These are phyloP conservation scores for Emydomyces testavorans DNA, from an alignment of 2,329 filamentous ascomycete species.

Conservation along the genomic window DNA sequence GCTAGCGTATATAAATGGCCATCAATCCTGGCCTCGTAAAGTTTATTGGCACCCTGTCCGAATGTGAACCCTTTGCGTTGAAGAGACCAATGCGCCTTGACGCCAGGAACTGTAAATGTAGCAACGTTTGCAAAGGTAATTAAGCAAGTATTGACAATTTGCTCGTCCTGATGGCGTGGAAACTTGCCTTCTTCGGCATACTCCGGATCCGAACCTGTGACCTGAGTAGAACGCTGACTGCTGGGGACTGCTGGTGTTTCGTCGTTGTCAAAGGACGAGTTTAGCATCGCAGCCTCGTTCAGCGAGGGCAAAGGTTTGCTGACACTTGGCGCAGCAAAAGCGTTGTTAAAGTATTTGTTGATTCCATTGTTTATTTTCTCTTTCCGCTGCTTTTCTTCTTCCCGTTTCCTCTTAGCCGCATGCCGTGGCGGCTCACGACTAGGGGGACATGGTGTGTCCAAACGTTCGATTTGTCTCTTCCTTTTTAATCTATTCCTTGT, in stretches of 20 bases:
- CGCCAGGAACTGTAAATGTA: neutral
- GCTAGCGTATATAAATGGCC: conserved; percentile 8
- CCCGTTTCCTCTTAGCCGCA: conserved; percentile 68
- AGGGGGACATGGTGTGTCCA: too few relatives aligned
- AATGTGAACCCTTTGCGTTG: conserved; percentile 11
- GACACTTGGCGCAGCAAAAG: conserved; percentile 45
- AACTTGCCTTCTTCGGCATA: neutral
- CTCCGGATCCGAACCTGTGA: neutral
- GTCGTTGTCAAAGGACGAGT: too few relatives aligned
- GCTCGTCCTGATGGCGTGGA: conserved; percentile 3
- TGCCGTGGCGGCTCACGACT: too few relatives aligned
- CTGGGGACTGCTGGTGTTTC: too few relatives aligned
- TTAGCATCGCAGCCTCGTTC: too few relatives aligned
- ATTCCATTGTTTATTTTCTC: neutral
- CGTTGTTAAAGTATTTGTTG: conserved; percentile 84
- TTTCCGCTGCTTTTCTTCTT: conserved; percentile 61
- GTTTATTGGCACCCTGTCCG: neutral
- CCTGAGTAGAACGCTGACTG: too few relatives aligned
- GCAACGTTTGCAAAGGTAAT: conserved; percentile 7
- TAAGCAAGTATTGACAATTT: conserved; percentile 12
- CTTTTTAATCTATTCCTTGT: neutral
- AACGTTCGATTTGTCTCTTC: too few relatives aligned
- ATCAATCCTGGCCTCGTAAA: conserved; percentile 13
- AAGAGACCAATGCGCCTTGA: conserved; percentile 6
- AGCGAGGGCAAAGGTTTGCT: too few relatives aligned